Percentiles rank a stretch among this genome's conserved stretches.
phyloP scores from a whole-genome alignment of 345 rosid species.

The Syzygium grande region DNA sequence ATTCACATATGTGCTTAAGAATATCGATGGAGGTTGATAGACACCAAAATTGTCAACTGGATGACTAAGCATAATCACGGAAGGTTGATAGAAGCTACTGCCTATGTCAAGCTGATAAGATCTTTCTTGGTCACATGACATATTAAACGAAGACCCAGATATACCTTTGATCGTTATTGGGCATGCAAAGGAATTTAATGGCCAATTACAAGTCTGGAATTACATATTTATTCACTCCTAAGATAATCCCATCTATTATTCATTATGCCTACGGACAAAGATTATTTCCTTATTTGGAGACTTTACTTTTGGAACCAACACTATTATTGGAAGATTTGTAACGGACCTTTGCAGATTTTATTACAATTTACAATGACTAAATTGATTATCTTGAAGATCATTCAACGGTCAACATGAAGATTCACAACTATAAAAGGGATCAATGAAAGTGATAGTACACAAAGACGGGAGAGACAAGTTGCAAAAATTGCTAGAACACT shows the following conservation, averaged over 20 bases:
- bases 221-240: not conserved
- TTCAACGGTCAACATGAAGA: not conserved
- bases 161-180: not conserved
- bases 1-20: not conserved
- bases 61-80: not conserved
- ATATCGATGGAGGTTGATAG: not conserved
- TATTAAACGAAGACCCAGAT: not conserved
- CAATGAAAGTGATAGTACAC: not conserved
- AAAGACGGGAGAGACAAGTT: not conserved
- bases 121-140: not conserved
- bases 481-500: not conserved
- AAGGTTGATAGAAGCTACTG: not conserved
- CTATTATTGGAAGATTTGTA: not conserved
- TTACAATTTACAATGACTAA: not conserved
- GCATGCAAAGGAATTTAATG: not conserved
- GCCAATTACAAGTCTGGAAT: not conserved
- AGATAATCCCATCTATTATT: not conserved
- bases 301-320: not conserved
- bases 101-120: not conserved
- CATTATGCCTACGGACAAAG: not conserved
- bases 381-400: not conserved
- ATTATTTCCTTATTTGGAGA: not conserved
- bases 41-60: not conserved
- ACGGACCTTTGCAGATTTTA: not conserved
- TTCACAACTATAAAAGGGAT: not conserved